These are phyloP conservation scores for Malassezia equina DNA, from an alignment of 1,284 basidiomycete species.

Conservation along the genomic window DNA sequence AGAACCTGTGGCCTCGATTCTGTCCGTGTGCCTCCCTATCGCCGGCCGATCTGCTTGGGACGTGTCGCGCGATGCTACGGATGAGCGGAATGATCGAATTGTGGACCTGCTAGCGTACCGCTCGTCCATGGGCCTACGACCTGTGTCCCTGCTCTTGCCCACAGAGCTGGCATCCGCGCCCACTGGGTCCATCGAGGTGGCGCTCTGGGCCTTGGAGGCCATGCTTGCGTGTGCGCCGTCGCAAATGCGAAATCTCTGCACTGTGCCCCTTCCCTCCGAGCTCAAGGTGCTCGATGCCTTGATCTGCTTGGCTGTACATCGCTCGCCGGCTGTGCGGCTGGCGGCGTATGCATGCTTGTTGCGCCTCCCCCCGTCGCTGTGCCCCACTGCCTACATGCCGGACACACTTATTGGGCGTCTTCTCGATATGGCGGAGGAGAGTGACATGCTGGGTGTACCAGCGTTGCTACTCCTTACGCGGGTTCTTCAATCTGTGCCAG, in stretches of 20 bases:
- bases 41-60: neutral
- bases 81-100: neutral
- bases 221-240: slow-evolving; percentile 22
- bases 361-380: slow-evolving; percentile 19
- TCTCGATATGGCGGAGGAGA: slow-evolving; percentile 29
- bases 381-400: neutral
- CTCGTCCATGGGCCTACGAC: neutral
- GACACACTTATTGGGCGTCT: slow-evolving; percentile 18
- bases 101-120: neutral
- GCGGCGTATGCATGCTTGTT: slow-evolving; percentile 36
- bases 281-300: slow-evolving; percentile 25
- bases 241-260: slow-evolving; percentile 19
- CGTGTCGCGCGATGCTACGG: neutral
- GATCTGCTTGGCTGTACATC: slow-evolving; percentile 23
- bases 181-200: slow-evolving; percentile 19
- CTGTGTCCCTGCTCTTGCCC: neutral
- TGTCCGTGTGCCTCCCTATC: neutral
- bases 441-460: slow-evolving; percentile 29
- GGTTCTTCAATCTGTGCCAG: neutral
- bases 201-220: slow-evolving; percentile 32
- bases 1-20: slow-evolving; percentile 1
- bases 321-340: slow-evolving; percentile 27
- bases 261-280: neutral
- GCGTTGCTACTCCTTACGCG: neutral
- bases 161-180: neutral